Evolutionary conservation across 2,329 filamentous ascomycete genomes (phyloP), one percentile per base, ranked within the genome.

Genomic region (Alternaria dauci): DNA sequence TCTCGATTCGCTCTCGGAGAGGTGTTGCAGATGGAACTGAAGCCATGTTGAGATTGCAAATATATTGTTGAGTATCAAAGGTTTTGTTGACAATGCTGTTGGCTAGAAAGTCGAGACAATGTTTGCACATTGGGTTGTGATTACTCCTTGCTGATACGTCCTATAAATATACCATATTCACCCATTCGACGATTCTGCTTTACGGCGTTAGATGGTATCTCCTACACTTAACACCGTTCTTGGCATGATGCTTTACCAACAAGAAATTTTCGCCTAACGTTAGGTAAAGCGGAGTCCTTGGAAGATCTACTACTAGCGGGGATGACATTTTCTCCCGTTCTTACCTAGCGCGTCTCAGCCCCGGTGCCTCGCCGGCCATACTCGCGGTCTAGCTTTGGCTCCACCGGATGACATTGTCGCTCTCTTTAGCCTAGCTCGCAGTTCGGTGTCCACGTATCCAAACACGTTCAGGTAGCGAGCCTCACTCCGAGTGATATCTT

Each of bases 301-400:
- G 5, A 30, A 30, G 8, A 30, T 34, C 20, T 34, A 44, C 38
- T 5, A 28, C 41, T 32, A 23, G 32, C 14, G 11, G 39, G 20
- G 52, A 46, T 44, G 36, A 54, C 51, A 54, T 42, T 42, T 41
- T 54, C 36, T 54, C 38, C 38, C 20, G 5, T 18, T 34, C 44
- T 1, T 23, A 25, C 18, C 32, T 44, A 30, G 65, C 20, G n/a
- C n/a, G 26, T 20, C 20, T 32, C 11, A 20, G 28, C 44, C 14
- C 11, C 44, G n/a, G 28, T 20, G 44, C 2, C 18, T 47, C 28
- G 4, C 11, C 44, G 12, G n/a, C 16, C 26, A 20, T 20, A 20
- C 9, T 47, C 1, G 28, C 28, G 28, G 4, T 30, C 11, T 30
- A 30, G 28, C 28, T 30, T 30, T 14, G 3, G 44, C 44, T 20